Conservation (phyloP, 202 grass and related monocot species). For the Sporobolus alterniflorus region DNA sequence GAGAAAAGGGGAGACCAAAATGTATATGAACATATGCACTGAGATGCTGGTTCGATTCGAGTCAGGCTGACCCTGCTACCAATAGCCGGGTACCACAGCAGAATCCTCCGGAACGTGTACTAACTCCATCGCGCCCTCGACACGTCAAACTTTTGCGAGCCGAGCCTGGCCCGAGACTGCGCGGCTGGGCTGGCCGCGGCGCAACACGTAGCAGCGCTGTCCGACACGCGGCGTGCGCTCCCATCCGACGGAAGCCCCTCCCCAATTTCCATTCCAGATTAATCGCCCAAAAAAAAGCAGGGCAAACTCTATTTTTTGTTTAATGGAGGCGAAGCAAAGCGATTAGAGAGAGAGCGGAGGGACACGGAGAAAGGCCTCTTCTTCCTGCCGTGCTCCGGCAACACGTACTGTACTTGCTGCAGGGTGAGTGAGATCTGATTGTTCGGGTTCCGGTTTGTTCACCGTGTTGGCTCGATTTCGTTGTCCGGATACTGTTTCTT, state of each 20-base stretch:
- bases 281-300: not conserved
- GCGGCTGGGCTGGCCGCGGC: conserved; percentile 15
- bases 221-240: conserved; percentile 64
- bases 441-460: not conserved
- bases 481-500: not conserved
- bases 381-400: not conserved
- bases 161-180: not conserved
- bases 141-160: conserved; percentile 29
- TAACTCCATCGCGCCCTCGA: conserved; percentile 1
- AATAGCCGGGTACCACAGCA: not conserved
- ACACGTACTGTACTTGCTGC: not conserved
- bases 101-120: conserved; percentile 3
- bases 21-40: no score
- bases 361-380: conserved; percentile 38
- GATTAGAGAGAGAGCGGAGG: conserved; percentile 43
- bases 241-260: conserved; percentile 35
- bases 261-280: conserved; percentile 30
- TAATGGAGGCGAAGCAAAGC: conserved; percentile 30
- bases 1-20: no score
- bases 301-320: conserved; percentile 14
- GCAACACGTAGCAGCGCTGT: conserved; percentile 53
- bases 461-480: not conserved
- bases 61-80: no score
- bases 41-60: no score
- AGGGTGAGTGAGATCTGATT: conserved; percentile 12